A percentile compares a stretch with the other conserved stretches of the same genome.
Conservation (phyloP, 192 early-diverging fungal genomes). For the Coemansia umbellata region DNA sequence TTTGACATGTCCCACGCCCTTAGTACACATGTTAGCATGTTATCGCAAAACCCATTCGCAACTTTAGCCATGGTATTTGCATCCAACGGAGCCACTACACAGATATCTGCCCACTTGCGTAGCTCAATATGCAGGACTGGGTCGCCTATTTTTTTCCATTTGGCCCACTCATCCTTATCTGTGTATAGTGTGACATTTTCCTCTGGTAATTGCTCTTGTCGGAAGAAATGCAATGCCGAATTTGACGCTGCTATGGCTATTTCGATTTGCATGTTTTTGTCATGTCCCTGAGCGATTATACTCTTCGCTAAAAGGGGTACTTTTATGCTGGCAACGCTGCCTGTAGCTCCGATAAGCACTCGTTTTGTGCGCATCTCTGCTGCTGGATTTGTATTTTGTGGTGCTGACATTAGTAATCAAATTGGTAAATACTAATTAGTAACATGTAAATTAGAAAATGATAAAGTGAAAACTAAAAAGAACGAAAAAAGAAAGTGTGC, state of each 20-base stretch:
- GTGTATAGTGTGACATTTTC: slow-evolving; percentile 58
- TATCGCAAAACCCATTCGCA: slow-evolving; percentile 89
- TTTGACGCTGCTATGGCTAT: slow-evolving; percentile 77
- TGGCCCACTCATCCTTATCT: slow-evolving; percentile 89
- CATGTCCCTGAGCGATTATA: slow-evolving; percentile 11
- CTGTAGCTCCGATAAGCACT: slow-evolving; percentile 79
- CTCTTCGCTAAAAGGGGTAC: slow-evolving; percentile 62
- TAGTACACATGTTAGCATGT: slow-evolving; percentile 84
- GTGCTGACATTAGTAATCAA: no score
- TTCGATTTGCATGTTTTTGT: slow-evolving; percentile 49
- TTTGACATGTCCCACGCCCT: slow-evolving; percentile 81
- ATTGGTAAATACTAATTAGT: no score
- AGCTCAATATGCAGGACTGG: slow-evolving; percentile 92
- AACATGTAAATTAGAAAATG: no score
- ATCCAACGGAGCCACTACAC: slow-evolving; percentile 86
- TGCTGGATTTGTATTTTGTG: no score
- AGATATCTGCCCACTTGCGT: slow-evolving; percentile 90
- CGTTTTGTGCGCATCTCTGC: no score
- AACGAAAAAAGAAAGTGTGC: no score
- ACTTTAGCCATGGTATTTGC: slow-evolving; percentile 93
- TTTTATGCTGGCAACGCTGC: slow-evolving; percentile 90
- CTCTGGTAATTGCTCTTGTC: slow-evolving; percentile 49
- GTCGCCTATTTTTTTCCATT: slow-evolving; percentile 80
- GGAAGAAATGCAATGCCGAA: slow-evolving; percentile 87
- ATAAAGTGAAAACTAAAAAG: no score